These are phyloP conservation scores for Venturia aucupariae DNA, from an alignment of 2,329 filamentous ascomycete genomes.

Conservation along the genomic window DNA sequence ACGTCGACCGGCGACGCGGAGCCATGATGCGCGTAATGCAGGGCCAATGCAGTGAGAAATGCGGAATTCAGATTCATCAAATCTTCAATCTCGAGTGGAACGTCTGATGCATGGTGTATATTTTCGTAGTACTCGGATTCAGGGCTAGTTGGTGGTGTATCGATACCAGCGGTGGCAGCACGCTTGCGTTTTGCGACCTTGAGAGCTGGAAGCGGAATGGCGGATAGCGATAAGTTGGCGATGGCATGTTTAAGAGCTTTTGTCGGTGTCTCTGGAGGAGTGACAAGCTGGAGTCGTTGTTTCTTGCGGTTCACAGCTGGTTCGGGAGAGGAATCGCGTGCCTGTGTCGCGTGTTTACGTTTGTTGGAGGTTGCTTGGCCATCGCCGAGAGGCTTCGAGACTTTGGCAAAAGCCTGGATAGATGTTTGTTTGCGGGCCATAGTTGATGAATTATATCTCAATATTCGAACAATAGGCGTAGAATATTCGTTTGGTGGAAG, in stretches of 20 bases:
- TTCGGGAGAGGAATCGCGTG: neutral
- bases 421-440: conserved; percentile 10
- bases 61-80: conserved; percentile 37
- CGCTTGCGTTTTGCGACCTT: conserved; percentile 12
- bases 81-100: conserved; percentile 35
- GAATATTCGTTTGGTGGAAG: neutral
- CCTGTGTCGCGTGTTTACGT: conserved; percentile 12
- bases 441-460: neutral
- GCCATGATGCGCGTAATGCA: conserved; percentile 42
- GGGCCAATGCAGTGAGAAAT: conserved; percentile 40
- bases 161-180: neutral
- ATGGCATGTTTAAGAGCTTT: conserved; percentile 13
- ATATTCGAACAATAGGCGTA: conserved; percentile 8
- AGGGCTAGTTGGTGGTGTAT: conserved; percentile 14
- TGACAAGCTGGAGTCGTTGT: conserved; percentile 1
- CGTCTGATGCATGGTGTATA: conserved; percentile 15
- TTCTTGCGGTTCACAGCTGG: neutral
- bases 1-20: conserved; percentile 36
- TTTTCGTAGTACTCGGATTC: neutral
- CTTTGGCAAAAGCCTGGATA: conserved; percentile 11
- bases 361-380: conserved; percentile 6
- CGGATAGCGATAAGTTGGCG: conserved; percentile 11
- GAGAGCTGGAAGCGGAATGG: neutral
- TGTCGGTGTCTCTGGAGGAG: conserved; percentile 13
- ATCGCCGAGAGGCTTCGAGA: conserved; percentile 11